Evolutionary conservation across 208 protist genomes (phyloP).

Genomic region (Acanthamoeba healyi): DNA sequence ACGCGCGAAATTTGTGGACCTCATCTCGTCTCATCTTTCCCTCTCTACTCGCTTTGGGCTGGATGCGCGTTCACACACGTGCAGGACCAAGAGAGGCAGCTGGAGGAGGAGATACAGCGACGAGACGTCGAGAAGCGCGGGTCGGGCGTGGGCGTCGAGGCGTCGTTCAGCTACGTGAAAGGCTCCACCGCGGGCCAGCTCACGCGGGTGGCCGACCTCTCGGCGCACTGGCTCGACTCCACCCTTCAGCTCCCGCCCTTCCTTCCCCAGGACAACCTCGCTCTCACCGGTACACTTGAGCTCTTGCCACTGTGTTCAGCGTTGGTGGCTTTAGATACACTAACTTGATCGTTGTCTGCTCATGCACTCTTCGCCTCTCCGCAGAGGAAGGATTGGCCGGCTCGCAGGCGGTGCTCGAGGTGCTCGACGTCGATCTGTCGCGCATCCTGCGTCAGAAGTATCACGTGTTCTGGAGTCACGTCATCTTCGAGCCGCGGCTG

Average conservation of each 20-base stretch:
- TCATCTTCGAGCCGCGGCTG: conserved; percentile 69
- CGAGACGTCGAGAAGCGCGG: conserved; percentile 36
- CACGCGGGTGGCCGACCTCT: conserved; percentile 46
- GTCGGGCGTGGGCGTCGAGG: conserved; percentile 11
- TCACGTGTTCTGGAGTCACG: conserved; percentile 73
- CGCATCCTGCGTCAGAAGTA: conserved; percentile 40
- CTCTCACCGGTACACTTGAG: neutral
- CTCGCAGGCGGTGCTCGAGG: conserved; percentile 29
- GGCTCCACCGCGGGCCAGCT: conserved; percentile 32
- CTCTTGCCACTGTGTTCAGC: no score
- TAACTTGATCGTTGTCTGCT: neutral
- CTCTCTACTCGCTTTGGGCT: neutral
- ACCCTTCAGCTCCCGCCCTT: conserved; percentile 44
- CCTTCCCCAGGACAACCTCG: conserved; percentile 71
- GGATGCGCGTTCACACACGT: neutral
- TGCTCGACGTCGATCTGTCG: conserved; percentile 50
- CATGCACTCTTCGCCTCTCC: no score
- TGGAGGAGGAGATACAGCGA: conserved; percentile 68
- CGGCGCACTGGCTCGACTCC: conserved; percentile 69
- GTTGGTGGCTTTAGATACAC: no score
- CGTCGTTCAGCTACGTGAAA: conserved; percentile 5
- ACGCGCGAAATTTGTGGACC: no score
- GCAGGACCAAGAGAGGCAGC: conserved; percentile 62
- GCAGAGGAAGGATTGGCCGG: neutral
- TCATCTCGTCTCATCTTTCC: no score